Evolutionary conservation across 1,284 basidiomycete species (phyloP).

Genomic region (Acaromyces ingoldii): DNA sequence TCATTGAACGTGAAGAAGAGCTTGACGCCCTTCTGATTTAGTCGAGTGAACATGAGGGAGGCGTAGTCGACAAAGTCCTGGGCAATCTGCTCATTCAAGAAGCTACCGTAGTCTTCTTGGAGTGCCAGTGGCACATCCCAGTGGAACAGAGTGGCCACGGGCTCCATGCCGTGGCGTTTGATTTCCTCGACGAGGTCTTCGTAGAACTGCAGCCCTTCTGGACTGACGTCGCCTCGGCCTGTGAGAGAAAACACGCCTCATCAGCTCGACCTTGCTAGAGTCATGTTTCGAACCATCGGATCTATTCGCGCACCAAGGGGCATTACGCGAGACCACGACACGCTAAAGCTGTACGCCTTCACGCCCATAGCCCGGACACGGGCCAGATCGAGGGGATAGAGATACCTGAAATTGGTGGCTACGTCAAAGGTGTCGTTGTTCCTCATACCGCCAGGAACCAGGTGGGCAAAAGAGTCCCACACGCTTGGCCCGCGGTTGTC

Average conservation of each 20-base stretch:
- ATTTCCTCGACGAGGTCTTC: constrained; percentile 16
- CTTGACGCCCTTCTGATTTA: constrained; percentile 13
- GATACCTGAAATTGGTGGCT: constrained; percentile 22
- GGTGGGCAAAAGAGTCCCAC: constrained; percentile 18
- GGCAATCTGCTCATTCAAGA: constrained; percentile 14
- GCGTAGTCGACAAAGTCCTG: constrained; percentile 22
- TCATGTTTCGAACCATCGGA: too few relatives aligned
- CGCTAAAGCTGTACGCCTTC: constrained; percentile 22
- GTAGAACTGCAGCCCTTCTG: constrained; percentile 21
- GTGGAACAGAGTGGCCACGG: constrained; percentile 16
- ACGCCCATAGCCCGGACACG: constrained; percentile 26
- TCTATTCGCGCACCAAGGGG: constrained; percentile 21
- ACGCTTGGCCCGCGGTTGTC: constrained; percentile 12
- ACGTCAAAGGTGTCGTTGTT: constrained; percentile 21
- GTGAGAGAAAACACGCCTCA: neutral
- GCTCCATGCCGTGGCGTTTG: constrained; percentile 17
- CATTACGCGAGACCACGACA: constrained; percentile 28
- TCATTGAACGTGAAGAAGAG: constrained; percentile 23
- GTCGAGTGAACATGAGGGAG: constrained; percentile 10
- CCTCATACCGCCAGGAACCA: constrained; percentile 3
- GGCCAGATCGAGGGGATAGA: constrained; percentile 22
- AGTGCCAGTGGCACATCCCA: constrained; percentile 23
- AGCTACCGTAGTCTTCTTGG: constrained; percentile 20
- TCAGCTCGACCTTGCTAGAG: too few relatives aligned
- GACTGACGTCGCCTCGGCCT: constrained; percentile 13